Percentiles rank a stretch among this genome's conserved stretches.
phyloP scores from a whole-genome alignment of 768 basidiomycete genomes.

The Tricholomella constricta region DNA sequence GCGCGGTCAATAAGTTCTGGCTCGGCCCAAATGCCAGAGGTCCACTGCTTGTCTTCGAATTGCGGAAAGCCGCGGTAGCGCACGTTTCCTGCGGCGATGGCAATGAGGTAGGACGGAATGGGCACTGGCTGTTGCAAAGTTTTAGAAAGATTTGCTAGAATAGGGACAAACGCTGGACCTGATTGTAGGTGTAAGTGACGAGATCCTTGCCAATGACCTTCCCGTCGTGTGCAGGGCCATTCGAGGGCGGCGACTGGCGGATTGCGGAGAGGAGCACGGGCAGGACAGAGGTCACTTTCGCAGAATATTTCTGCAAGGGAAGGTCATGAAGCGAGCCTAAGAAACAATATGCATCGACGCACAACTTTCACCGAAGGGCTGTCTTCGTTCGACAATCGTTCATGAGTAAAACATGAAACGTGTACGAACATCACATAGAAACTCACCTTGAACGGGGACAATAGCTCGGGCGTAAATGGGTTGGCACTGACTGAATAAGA shows the following conservation, averaged over 20 bases:
- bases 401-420: not conserved
- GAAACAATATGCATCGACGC: conserved; percentile 17
- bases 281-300: conserved; percentile 73
- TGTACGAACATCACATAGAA: not conserved
- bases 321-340: not conserved
- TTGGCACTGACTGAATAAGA: conserved; percentile 91
- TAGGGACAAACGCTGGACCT: conserved; percentile 43
- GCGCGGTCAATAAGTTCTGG: conserved; percentile 76
- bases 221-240: conserved; percentile 71
- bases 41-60: conserved; percentile 71
- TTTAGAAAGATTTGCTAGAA: not conserved
- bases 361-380: conserved; percentile 87
- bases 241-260: conserved; percentile 72
- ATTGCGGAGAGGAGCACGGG: conserved; percentile 87
- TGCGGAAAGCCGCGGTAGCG: conserved; percentile 67
- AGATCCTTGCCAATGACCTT: conserved; percentile 72
- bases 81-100: conserved; percentile 86
- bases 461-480: conserved; percentile 86
- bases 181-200: conserved; percentile 76
- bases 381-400: conserved; percentile 44
- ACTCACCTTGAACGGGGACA: conserved; percentile 73
- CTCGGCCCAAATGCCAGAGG: conserved; percentile 88
- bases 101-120: conserved; percentile 91
- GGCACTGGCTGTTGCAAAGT: conserved; percentile 60
- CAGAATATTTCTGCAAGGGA: conserved; percentile 71